Evolutionary conservation across 805 yeast genomes (phyloP), one percentile per base, ranked within the genome.

Genomic region (Ogataea nitratoaversa): DNA sequence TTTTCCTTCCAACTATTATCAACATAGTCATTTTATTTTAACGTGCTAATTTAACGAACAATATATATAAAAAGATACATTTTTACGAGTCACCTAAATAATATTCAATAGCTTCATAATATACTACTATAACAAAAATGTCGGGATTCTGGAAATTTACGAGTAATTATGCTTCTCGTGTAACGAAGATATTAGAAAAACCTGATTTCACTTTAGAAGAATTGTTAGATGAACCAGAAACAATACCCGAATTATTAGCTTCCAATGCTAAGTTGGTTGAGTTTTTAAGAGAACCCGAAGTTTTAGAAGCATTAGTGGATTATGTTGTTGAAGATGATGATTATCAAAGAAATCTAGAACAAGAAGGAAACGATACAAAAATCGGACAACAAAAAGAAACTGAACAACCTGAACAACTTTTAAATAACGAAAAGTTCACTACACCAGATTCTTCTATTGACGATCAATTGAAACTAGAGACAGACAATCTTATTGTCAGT

Each of bases 231-330:
- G 91, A 85, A 50, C 83, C 78, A 34, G 90, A 83, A 43, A 62
- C 87, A 22, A 67, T 84, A 20, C 84, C 84, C 42, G 93, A 86
- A 57, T 66, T 87, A 28, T 65, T 82, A 47, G 76, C 83, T 18
- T 80, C 88, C 16, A 84, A 84, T 59, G 72, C 82, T 33, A 82
- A 84, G 56, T 71, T 93, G 36, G 70, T 90, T 30, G 93, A 88
- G 53, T 82, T 82, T 53, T 68, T 93, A 40, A 73, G 91, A 47
- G 86, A 85, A 55, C 89, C 93, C 13, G 84, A 80, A 38, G 78
- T 87, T 13, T 60, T 91, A 44, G 72, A 70, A 38, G 77, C 78
- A 41, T 71, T 91, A 42, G 78, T 91, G 23, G 78, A 82, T 30
- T 79, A 78, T 52, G 74, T 89, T 31, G 78, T 79, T 27, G 64